Conservation (phyloP, 2,329 filamentous ascomycete species). For the Rhytidhysteron rufulum region DNA sequence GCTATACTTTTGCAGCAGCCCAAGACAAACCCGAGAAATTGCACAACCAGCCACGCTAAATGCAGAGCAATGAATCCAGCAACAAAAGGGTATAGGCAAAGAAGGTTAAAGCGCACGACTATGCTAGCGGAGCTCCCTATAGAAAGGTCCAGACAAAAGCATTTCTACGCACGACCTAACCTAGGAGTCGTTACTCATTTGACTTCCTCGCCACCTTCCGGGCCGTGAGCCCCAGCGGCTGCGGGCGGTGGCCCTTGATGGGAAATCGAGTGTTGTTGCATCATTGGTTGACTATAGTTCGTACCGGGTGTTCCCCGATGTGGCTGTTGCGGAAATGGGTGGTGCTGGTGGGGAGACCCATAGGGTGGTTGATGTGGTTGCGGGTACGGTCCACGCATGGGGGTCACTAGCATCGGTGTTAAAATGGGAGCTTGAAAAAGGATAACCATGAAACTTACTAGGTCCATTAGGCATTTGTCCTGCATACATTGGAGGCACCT, state of each 20-base stretch:
- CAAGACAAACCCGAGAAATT: conserved; percentile 16
- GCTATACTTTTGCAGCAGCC: conserved; percentile 18
- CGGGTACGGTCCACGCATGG: conserved; percentile 35
- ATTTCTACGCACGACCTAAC: conserved; percentile 1
- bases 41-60: conserved; percentile 25
- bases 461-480: conserved; percentile 66
- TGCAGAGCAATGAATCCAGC: conserved; percentile 24
- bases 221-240: conserved; percentile 30
- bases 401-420: conserved; percentile 27
- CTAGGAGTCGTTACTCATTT: conserved; percentile 27
- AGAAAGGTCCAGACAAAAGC: conserved; percentile 10
- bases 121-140: conserved; percentile 6
- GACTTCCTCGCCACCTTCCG: conserved; percentile 30
- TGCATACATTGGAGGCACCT: conserved; percentile 68
- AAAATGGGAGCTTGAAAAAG: conserved; percentile 10
- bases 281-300: conserved; percentile 40
- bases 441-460: conserved; percentile 56
- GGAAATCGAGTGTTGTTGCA: conserved; percentile 37
- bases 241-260: conserved; percentile 30
- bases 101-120: conserved; percentile 8
- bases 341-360: conserved; percentile 37
- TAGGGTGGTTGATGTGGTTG: conserved; percentile 39
- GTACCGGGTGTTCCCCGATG: conserved; percentile 38
- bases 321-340: conserved; percentile 34
- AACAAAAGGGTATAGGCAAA: conserved; percentile 11